Conservation (phyloP, 2,329 filamentous ascomycete species). For the Fusarium subglutinans region DNA sequence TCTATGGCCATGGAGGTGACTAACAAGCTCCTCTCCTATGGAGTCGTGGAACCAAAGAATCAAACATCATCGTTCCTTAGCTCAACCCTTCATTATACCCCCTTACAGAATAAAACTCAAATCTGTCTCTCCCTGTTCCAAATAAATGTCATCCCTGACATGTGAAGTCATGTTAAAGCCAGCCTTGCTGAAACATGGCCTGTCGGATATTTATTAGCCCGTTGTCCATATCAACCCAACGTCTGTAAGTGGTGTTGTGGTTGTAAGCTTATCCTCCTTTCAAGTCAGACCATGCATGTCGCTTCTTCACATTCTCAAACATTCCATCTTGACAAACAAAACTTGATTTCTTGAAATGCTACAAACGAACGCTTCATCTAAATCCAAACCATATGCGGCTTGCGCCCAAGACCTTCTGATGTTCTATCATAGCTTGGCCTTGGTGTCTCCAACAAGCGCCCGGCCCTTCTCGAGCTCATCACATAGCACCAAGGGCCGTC, state of each 20-base stretch:
- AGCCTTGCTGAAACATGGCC: slow-evolving; percentile 11
- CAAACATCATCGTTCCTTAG: not conserved
- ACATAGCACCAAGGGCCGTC: slow-evolving; percentile 55
- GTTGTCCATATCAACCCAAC: slow-evolving; percentile 6
- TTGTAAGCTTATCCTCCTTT: slow-evolving; percentile 10
- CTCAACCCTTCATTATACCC: not conserved
- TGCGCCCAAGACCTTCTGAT: slow-evolving; percentile 15
- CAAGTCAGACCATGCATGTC: slow-evolving; percentile 4
- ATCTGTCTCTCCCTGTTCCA: not conserved
- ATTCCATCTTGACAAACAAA: not conserved
- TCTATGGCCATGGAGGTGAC: not conserved
- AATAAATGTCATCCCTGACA: not conserved
- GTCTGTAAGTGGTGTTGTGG: slow-evolving; percentile 2
- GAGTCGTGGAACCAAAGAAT: not conserved
- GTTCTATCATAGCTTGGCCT: slow-evolving; percentile 41
- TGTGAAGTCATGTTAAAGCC: not conserved
- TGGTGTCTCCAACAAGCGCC: slow-evolving; percentile 24
- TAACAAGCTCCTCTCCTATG: not conserved
- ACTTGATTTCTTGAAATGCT: slow-evolving; percentile 6
- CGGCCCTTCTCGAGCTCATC: slow-evolving; percentile 52
- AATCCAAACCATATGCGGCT: slow-evolving; percentile 1
- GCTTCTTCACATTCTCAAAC: not conserved
- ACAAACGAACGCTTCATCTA: slow-evolving; percentile 24
- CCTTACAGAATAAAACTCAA: not conserved
- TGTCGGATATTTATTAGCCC: slow-evolving; percentile 28